Percentiles rank a stretch among this genome's conserved stretches.
phyloP scores from a whole-genome alignment of 805 yeast species.

The Hanseniaspora guilliermondii region DNA sequence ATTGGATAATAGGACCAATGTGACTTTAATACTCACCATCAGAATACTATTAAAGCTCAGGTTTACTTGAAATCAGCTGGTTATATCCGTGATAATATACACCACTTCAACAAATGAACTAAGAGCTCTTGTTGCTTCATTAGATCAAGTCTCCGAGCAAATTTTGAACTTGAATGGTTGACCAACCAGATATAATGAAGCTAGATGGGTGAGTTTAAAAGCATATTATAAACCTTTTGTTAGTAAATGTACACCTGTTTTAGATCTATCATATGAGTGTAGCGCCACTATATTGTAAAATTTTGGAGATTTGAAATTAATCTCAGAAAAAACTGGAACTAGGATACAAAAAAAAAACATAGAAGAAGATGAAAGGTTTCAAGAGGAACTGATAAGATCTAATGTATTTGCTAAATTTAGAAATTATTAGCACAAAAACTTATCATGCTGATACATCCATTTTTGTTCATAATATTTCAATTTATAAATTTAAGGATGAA shows the following conservation, averaged over 20 bases:
- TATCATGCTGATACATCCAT: not conserved
- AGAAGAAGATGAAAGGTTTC: not conserved
- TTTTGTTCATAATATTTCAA: not conserved
- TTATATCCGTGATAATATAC: not conserved
- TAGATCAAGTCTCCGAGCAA: no score
- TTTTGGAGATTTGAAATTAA: not conserved
- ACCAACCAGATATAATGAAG: no score
- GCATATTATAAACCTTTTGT: not conserved
- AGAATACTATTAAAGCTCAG: not conserved
- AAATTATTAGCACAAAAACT: not conserved
- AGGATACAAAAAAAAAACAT: no score
- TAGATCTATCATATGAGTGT: not conserved
- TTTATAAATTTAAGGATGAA: not conserved
- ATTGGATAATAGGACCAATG: not conserved
- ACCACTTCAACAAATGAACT: not conserved
- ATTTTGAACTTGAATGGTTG: no score
- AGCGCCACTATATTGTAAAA: not conserved
- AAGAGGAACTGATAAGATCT: not conserved
- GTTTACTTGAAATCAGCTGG: not conserved
- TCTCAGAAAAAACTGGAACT: not conserved
- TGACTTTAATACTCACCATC: not conserved
- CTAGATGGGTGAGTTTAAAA: not conserved
- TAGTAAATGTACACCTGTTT: not conserved
- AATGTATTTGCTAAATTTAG: not conserved
- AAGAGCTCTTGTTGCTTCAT: no score